Percentiles rank a stretch among this genome's conserved stretches.
Conservation (phyloP, 225 moss, liverwort and hornwort species). For the Polytrichum formosum region DNA sequence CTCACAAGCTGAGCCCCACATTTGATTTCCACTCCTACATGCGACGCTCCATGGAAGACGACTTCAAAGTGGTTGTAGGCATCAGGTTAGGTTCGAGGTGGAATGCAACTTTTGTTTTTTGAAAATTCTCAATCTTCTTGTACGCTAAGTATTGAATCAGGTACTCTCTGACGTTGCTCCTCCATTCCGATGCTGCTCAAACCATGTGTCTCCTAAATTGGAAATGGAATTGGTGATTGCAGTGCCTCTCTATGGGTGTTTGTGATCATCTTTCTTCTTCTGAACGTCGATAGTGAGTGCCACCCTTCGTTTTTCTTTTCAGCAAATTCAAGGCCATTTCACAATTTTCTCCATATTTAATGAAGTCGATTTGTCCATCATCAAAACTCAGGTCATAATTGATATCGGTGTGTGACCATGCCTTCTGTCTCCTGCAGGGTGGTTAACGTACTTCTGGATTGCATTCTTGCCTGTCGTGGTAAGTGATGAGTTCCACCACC, state of each 20-base stretch:
- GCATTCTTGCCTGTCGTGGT: slow-evolving; percentile 53
- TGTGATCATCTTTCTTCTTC: slow-evolving; percentile 64
- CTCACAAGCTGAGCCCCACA: slow-evolving; percentile 44
- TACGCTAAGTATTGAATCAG: not conserved
- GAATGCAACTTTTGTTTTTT: not conserved
- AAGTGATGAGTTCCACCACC: slow-evolving; percentile 5
- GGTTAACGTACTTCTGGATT: slow-evolving; percentile 69
- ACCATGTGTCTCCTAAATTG: slow-evolving; percentile 1
- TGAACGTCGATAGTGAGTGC: slow-evolving; percentile 54
- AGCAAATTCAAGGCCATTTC: not conserved
- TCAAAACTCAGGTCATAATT: not conserved
- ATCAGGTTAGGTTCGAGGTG: slow-evolving; percentile 38
- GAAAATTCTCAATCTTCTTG: not conserved
- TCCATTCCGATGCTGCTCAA: not conserved
- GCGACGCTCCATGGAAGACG: slow-evolving; percentile 66
- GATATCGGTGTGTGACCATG: too few relatives aligned
- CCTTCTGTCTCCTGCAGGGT: slow-evolving; percentile 27
- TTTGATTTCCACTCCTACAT: slow-evolving; percentile 80
- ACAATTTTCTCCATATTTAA: not conserved
- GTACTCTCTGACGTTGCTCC: too few relatives aligned
- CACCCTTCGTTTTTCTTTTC: slow-evolving; percentile 3
- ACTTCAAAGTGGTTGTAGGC: slow-evolving; percentile 72
- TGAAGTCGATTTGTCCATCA: not conserved
- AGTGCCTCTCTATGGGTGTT: slow-evolving; percentile 61
- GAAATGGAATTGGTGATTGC: not conserved